A percentile compares a stretch with the other conserved stretches of the same genome.
Evolutionary conservation across 805 yeast genomes (phyloP).

Genomic region (Yamadazyma philogaea): DNA sequence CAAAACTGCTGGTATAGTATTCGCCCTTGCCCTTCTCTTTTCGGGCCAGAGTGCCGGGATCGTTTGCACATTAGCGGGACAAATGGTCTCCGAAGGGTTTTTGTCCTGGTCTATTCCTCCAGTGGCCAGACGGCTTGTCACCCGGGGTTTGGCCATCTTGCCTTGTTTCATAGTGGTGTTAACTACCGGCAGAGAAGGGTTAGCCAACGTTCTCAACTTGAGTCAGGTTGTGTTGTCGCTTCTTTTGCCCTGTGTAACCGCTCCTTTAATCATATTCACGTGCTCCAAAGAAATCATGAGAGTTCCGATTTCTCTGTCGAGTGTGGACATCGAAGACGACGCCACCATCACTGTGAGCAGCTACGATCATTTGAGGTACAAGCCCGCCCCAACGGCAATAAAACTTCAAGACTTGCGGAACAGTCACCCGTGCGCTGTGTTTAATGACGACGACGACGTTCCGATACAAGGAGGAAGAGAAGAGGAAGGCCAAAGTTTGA

Average conservation of each 20-base stretch:
- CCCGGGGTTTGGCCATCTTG: slow-evolving; percentile 77
- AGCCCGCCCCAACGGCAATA: slow-evolving; percentile 39
- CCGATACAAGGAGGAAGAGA: background rate
- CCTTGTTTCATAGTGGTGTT: slow-evolving; percentile 80
- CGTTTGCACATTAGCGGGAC: slow-evolving; percentile 91
- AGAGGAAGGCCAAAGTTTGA: slow-evolving; percentile 20
- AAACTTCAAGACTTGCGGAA: slow-evolving; percentile 38
- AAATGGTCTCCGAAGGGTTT: slow-evolving; percentile 90
- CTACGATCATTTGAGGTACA: slow-evolving; percentile 19
- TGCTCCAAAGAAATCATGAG: slow-evolving; percentile 65
- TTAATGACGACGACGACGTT: slow-evolving; percentile 36
- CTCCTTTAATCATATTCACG: slow-evolving; percentile 83
- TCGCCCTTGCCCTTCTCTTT: slow-evolving; percentile 83
- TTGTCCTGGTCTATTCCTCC: slow-evolving; percentile 78
- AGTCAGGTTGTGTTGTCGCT: slow-evolving; percentile 81
- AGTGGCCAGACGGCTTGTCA: slow-evolving; percentile 72
- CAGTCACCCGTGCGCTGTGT: slow-evolving; percentile 42
- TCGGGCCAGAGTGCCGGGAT: slow-evolving; percentile 96
- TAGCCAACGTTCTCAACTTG: slow-evolving; percentile 68
- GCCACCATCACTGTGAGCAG: background rate
- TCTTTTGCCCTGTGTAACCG: slow-evolving; percentile 81
- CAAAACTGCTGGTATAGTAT: slow-evolving; percentile 81
- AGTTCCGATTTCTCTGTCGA: slow-evolving; percentile 41
- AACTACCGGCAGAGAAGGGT: slow-evolving; percentile 76
- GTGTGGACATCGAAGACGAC: slow-evolving; percentile 14